phyloP scores from a whole-genome alignment of 306 rosid genomes.

The Quercus mongolica region DNA sequence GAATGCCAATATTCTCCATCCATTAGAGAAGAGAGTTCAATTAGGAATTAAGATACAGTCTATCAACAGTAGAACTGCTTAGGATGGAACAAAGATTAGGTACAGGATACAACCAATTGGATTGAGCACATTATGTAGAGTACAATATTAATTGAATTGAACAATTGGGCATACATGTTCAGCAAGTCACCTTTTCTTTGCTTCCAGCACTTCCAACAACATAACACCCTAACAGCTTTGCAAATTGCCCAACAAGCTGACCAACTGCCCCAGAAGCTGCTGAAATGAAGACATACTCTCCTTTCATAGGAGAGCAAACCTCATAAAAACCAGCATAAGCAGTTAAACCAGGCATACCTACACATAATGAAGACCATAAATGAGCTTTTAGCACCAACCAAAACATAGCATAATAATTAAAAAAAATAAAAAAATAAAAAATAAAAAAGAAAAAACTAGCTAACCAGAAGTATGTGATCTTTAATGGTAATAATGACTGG shows the following conservation, averaged over 20 bases:
- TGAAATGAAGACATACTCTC: constrained; percentile 32
- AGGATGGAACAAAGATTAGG: too few species aligned
- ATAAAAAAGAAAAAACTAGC: too few species aligned
- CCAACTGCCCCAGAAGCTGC: constrained; percentile 47
- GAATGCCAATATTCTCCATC: too few species aligned
- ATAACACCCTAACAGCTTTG: constrained; percentile 35
- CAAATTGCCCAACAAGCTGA: constrained; percentile 43
- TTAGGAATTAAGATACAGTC: too few species aligned
- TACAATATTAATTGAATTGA: too few species aligned
- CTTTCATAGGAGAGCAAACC: constrained; percentile 31
- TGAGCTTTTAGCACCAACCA: neutral
- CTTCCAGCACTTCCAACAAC: constrained; percentile 47
- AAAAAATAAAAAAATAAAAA: too few species aligned
- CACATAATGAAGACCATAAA: neutral
- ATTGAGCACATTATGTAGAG: too few species aligned
- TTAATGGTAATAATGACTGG: too few species aligned
- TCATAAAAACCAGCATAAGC: constrained; percentile 35
- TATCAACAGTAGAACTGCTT: too few species aligned
- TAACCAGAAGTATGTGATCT: too few species aligned
- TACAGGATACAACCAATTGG: too few species aligned
- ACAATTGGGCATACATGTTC: neutral
- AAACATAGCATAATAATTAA: neutral
- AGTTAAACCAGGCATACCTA: constrained; percentile 38
- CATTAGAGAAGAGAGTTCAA: too few species aligned
- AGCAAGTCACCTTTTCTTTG: constrained; percentile 25